Evolutionary conservation across 495 filamentous ascomycete species (phyloP), one percentile per base, ranked within the genome.

Genomic region (Pseudomonodictys pantanalensis): DNA sequence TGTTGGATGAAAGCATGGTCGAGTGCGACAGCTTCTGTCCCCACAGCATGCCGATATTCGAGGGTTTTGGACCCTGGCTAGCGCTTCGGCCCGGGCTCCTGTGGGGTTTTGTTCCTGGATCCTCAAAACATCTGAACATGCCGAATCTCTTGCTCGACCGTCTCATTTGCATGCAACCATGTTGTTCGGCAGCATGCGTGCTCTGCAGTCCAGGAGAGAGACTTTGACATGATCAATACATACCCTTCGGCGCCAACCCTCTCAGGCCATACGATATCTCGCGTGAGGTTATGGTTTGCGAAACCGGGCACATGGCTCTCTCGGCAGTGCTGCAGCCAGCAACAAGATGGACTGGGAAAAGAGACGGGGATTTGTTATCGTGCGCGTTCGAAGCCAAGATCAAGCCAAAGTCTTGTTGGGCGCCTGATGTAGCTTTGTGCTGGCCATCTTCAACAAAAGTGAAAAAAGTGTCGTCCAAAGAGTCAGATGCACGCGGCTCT

Each of bases 271-370:
- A 6, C 23, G 53, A 57, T n/a, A 55, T 52, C 23, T 60, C 56
- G 35, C 33, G 39, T n/a, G 63, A 66, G 12, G 60, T 60, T 22
- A 59, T 52, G 11, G 48, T 44, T 30, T 50, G 51, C 6, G 59
- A 46, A 47, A 46, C 49, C 45, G 50, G 59, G 42, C 26, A 59
- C 64, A 67, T 67, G 52, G 49, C 49, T 29, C 62, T 30, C 3
- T 42, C 52, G 10, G 17, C 26, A 25, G 51, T 28, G 35, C 23
- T 52, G 32, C 62, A 66, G 0, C 29, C 62, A 25, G 57, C 39
- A 17, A 65, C 28, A 3, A 48, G 20, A 53, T 35, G 52, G 24
- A 33, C 41, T 20, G 46, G 57, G 35, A 60, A 45, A 25, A 41
- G n/a, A 12, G 23, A 20, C 2, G 49, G 28, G 22, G 6, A 39